phyloP scores from a whole-genome alignment of 2,329 filamentous ascomycete genomes.

The Tolypocladium capitatum region DNA sequence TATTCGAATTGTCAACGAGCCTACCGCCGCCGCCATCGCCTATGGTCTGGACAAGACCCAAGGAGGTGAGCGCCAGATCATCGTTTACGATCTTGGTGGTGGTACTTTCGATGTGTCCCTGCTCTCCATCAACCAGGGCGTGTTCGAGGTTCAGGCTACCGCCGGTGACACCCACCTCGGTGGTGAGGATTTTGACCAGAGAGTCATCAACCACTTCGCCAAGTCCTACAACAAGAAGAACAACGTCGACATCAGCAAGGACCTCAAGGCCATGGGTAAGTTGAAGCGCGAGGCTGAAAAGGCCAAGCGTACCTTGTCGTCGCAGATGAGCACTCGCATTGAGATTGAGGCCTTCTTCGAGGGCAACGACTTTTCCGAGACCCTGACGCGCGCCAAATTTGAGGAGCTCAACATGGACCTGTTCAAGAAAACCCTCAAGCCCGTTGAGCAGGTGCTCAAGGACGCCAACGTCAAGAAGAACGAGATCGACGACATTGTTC shows the following conservation, averaged over 20 bases:
- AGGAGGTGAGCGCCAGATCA: conserved; percentile 71
- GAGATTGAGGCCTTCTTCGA: conserved; percentile 97
- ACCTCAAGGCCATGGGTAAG: conserved; percentile 97
- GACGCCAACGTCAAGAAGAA: conserved; percentile 95
- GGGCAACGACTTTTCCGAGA: conserved; percentile 97
- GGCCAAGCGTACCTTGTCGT: conserved; percentile 95
- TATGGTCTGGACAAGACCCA: conserved; percentile 84
- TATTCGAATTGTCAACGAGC: conserved; percentile 92
- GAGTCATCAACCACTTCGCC: conserved; percentile 89
- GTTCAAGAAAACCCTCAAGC: conserved; percentile 99
- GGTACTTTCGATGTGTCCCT: conserved; percentile 93
- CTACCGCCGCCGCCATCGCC: conserved; percentile 87
- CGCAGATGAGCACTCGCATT: conserved; percentile 83
- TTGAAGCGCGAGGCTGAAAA: conserved; percentile 99
- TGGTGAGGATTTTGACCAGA: conserved; percentile 98
- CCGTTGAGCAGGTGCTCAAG: conserved; percentile 96
- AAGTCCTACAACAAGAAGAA: conserved; percentile 99
- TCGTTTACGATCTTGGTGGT: conserved; percentile 89
- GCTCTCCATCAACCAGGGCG: conserved; percentile 78
- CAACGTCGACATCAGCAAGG: conserved; percentile 81
- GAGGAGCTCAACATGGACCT: conserved; percentile 98
- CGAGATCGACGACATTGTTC: conserved; percentile 91
- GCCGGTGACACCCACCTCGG: conserved; percentile 94
- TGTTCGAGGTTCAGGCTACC: conserved; percentile 89
- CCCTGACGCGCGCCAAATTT: conserved; percentile 95